Percentiles rank a stretch among this genome's conserved stretches.
These are phyloP conservation scores for Solanum paucissectum DNA, from an alignment of 257 asterid genomes.

Conservation along the genomic window DNA sequence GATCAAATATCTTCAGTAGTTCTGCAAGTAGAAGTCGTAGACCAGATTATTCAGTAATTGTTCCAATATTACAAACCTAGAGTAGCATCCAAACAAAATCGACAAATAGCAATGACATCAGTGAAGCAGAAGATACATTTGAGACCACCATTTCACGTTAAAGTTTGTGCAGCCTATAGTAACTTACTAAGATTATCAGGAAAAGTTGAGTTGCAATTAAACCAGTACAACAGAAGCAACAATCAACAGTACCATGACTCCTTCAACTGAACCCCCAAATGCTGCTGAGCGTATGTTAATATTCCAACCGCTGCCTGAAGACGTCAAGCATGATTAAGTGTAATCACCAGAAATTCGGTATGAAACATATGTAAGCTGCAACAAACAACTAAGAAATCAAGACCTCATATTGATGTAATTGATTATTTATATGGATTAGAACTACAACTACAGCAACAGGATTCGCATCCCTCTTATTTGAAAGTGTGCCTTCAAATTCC, in stretches of 20 bases:
- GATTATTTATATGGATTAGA: conserved; percentile 92
- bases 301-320: conserved; percentile 93
- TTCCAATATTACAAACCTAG: too few relatives aligned
- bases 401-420: conserved; percentile 95
- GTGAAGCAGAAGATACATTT: not conserved
- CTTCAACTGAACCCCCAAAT: conserved; percentile 87
- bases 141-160: not conserved
- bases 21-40: too few relatives aligned
- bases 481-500: conserved; percentile 91
- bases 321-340: conserved; percentile 3
- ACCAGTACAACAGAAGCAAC: not conserved
- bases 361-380: not conserved
- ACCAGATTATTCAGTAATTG: too few relatives aligned
- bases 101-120: not conserved
- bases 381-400: conserved; percentile 5
- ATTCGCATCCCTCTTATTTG: conserved; percentile 75
- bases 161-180: not conserved
- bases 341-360: not conserved
- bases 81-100: too few relatives aligned
- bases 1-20: not conserved
- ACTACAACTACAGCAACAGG: conserved; percentile 93
- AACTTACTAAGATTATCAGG: not conserved
- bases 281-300: conserved; percentile 81
- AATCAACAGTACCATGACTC: conserved; percentile 72
- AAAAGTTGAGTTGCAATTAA: not conserved